Evolutionary conservation across 225 moss, liverwort and hornwort genomes (phyloP).

Genomic region (Physcomitrellopsis africana): DNA sequence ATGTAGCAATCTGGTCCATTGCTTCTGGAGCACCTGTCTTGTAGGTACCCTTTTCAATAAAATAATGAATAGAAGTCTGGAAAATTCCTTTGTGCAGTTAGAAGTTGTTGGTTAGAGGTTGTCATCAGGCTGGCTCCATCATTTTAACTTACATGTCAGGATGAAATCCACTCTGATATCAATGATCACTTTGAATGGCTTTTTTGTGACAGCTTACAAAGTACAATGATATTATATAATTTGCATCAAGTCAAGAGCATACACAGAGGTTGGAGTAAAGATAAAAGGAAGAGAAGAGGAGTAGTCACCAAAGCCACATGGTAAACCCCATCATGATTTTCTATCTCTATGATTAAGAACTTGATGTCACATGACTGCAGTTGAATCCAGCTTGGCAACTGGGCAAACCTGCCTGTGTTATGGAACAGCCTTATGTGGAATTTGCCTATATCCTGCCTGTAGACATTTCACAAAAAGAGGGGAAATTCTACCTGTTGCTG

Average conservation of each 20-base stretch:
- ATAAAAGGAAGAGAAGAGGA: neutral
- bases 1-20: neutral
- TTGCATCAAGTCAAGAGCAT: neutral
- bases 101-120: too few species aligned
- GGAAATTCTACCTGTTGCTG: neutral
- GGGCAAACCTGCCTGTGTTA: slow-evolving; percentile 8
- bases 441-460: neutral
- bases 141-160: neutral
- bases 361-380: neutral
- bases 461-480: slow-evolving; percentile 3
- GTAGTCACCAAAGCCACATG: slow-evolving; percentile 4
- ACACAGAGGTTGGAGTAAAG: neutral
- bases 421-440: neutral
- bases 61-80: too few species aligned
- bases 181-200: neutral
- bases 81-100: too few species aligned
- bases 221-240: neutral
- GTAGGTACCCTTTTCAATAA: too few species aligned
- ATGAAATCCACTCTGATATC: neutral
- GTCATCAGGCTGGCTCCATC: neutral
- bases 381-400: neutral
- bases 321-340: slow-evolving; percentile 1
- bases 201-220: neutral
- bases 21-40: neutral
- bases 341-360: neutral